These are phyloP conservation scores for Acacia confusa DNA, from an alignment of 306 rosid species.

Conservation along the genomic window DNA sequence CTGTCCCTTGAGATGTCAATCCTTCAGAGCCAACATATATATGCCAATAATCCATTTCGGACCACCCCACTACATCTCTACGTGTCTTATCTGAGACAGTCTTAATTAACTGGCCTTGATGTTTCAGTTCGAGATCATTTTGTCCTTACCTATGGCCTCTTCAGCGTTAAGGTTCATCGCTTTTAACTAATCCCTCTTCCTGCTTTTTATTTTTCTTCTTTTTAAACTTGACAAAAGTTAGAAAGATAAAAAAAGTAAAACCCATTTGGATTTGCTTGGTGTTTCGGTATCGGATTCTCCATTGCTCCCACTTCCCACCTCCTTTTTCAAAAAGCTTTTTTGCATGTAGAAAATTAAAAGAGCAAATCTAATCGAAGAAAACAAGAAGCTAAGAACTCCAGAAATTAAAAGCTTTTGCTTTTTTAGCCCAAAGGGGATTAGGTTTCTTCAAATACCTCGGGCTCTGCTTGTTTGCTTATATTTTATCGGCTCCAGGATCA, in stretches of 20 bases:
- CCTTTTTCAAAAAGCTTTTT: slow-evolving; percentile 36
- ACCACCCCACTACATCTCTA: slow-evolving; percentile 34
- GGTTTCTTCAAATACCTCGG: slow-evolving; percentile 61
- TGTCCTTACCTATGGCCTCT: slow-evolving; percentile 28
- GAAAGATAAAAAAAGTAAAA: slow-evolving; percentile 34
- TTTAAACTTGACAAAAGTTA: slow-evolving; percentile 25
- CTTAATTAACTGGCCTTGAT: slow-evolving; percentile 41
- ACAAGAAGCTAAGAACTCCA: slow-evolving; percentile 31
- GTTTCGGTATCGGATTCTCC: slow-evolving; percentile 55
- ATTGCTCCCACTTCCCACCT: slow-evolving; percentile 3
- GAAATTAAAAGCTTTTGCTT: slow-evolving; percentile 44
- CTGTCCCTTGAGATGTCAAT: slow-evolving; percentile 28
- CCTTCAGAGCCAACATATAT: slow-evolving; percentile 7
- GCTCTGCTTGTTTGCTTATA: slow-evolving; percentile 41
- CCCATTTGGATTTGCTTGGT: slow-evolving; percentile 39
- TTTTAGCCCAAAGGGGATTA: slow-evolving; percentile 20
- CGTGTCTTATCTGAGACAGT: slow-evolving; percentile 44
- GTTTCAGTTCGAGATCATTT: slow-evolving; percentile 39
- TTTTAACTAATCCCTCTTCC: neutral
- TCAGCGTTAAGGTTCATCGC: neutral
- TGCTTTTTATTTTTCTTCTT: slow-evolving; percentile 1
- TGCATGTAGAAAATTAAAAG: slow-evolving; percentile 31
- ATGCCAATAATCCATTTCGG: slow-evolving; percentile 37
- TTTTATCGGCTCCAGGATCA: slow-evolving; percentile 38
- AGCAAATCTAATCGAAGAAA: slow-evolving; percentile 38